Evolutionary conservation across 768 basidiomycete genomes (phyloP), one percentile per base, ranked within the genome.

Genomic region (Phlebiopsis flavidoalba): DNA sequence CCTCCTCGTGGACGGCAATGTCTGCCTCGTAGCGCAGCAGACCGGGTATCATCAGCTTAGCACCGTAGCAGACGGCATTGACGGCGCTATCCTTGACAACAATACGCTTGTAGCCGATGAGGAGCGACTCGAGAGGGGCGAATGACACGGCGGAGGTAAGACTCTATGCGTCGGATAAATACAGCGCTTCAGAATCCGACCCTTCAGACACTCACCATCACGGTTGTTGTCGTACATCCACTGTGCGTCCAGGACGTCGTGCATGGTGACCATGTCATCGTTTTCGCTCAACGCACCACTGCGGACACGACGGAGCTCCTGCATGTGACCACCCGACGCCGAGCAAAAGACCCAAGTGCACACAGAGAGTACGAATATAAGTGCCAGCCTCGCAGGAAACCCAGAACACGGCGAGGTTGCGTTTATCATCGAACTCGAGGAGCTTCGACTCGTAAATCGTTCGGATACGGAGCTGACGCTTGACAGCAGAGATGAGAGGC

Each of bases 251-350:
- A 99, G 77, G 31, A 99, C 96, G 72, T 99, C 97, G 76, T 99
- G 97, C 97, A 99, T 99, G 21, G 96, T 95, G 62, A 98, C 97
- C 69, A 98, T 94, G 67, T 95, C 95, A 71, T 98, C 96, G 71
- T 93, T 95, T 78, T 99, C 97, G 53, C 90, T 92, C 84, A 98
- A 88, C 53, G 95, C 96, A 68, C 97, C 97, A 71, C 89, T 93
- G 65, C 97, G 80, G 14, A 98, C 96, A 67, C 97, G 80, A 67
- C 97, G 83, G 60, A 99, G 82, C 73, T 99, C 97, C 77, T 99
- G 96, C 97, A 99, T 99, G 75, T 99, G 97, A n/a, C 95, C 97
- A 22, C 97, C n/a, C 97, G 31, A 98, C 96, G 63, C 97, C 97
- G 40, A 98, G 79, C 46, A 99, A 63, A 55, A 99, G 80, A 60